Conservation (phyloP, 768 basidiomycete genomes). For the Podaxis carcinomalis region DNA sequence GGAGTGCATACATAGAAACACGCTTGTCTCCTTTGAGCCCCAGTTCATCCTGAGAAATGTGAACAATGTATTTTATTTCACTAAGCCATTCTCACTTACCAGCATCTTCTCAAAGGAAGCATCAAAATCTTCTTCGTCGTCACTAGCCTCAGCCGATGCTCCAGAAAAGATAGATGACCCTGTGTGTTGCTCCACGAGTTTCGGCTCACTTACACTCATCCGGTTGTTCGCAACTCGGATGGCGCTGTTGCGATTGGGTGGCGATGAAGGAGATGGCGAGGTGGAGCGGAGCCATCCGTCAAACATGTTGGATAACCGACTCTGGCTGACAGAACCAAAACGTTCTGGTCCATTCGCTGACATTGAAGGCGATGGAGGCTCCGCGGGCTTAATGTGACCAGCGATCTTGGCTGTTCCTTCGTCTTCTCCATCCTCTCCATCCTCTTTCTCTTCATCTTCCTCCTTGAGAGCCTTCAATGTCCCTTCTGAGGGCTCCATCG, state of each 20-base stretch:
- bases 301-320: slow-evolving; percentile 62
- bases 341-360: slow-evolving; percentile 38
- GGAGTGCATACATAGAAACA: slow-evolving; percentile 54
- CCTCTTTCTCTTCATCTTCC: slow-evolving; percentile 37
- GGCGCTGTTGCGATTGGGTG: slow-evolving; percentile 29
- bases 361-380: slow-evolving; percentile 7
- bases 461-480: slow-evolving; percentile 49
- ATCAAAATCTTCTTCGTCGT: slow-evolving; percentile 30
- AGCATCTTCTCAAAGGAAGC: slow-evolving; percentile 66
- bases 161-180: slow-evolving; percentile 16
- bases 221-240: slow-evolving; percentile 33
- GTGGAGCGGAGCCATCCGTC: slow-evolving; percentile 57
- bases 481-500: slow-evolving; percentile 46
- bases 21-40: slow-evolving; percentile 71
- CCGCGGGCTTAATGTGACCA: slow-evolving; percentile 16
- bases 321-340: slow-evolving; percentile 51
- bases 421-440: slow-evolving; percentile 29
- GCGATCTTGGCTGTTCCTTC: slow-evolving; percentile 62
- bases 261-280: slow-evolving; percentile 28
- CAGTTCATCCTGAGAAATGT: slow-evolving; percentile 54
- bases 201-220: slow-evolving; percentile 73
- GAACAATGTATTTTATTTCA: background rate
- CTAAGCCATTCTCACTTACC: slow-evolving; percentile 34
- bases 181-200: slow-evolving; percentile 41
- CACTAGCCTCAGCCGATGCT: slow-evolving; percentile 26